Evolutionary conservation across 1,139 yeast genomes (phyloP), one percentile per base, ranked within the genome.

Genomic region (Protomyces lactucae-debilis): DNA sequence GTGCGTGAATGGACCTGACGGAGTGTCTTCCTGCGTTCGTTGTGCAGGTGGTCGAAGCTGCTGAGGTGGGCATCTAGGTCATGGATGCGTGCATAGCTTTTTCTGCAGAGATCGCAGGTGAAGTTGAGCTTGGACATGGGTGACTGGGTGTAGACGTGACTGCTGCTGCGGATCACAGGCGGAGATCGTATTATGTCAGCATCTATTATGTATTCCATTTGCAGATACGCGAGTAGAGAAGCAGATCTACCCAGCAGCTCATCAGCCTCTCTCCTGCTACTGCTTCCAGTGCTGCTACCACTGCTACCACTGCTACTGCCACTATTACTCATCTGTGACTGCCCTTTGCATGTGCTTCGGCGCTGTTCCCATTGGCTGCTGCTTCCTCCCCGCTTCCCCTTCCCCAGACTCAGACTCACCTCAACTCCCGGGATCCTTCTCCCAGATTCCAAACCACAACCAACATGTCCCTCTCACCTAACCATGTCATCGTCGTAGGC

Each of bases 401-500:
- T 37, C 43, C 43, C 43, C 43, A 37, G 43, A n/a, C 14, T 14
- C 23, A 21, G 3, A n/a, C 23, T 14, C 10, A 37, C 4, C 16
- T 21, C 23, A 21, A 37, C 5, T 3, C 10, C 43, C n/a, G n/a
- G n/a, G n/a, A n/a, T n/a, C n/a, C n/a, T n/a, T n/a, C n/a, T n/a
- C 14, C 16, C 43, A 37, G 43, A n/a, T 14, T 3, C 14, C 43
- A 5, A 14, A 14, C 43, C 43, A 37, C 23, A 21, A 21, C 5
- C 43, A 18, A 10, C 48, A 43, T 43, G 48, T 43, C 48, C 18
- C 48, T 43, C 23, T 43, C 48, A n/a, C 48, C 48, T 16, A 43
- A 43, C 16, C 68, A 70, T 64, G 71, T 87, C 16, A 83, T 88
- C 21, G 79, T 88, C 40, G 87, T 88, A 36, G 95, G 95, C 1